A percentile compares a stretch with the other conserved stretches of the same genome.
Conservation (phyloP, 768 basidiomycete species). For the Lyophyllum atratum region DNA sequence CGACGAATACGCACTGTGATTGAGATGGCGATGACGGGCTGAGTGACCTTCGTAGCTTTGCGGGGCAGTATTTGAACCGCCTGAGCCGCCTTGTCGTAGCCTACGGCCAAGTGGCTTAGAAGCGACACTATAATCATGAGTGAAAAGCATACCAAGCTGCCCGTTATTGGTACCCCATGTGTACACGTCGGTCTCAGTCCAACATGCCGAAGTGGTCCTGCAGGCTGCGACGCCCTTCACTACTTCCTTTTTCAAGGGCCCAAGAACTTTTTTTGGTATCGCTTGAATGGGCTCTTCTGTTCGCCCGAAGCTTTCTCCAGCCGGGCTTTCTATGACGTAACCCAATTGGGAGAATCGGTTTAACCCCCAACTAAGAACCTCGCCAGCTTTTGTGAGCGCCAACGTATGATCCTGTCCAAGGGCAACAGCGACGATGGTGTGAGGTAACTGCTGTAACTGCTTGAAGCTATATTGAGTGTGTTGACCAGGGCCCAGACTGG, state of each 20-base stretch:
- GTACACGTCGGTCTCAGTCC: slow-evolving; percentile 72
- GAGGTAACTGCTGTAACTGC: slow-evolving; percentile 57
- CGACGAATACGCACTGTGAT: slow-evolving; percentile 60
- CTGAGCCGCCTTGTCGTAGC: slow-evolving; percentile 75
- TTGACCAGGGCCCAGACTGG: slow-evolving; percentile 70
- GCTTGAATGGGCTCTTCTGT: slow-evolving; percentile 77
- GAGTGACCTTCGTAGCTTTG: slow-evolving; percentile 75
- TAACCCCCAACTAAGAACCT: slow-evolving; percentile 88
- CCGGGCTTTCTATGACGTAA: slow-evolving; percentile 67
- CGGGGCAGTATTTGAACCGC: slow-evolving; percentile 78
- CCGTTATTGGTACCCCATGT: slow-evolving; percentile 96
- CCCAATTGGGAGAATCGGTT: slow-evolving; percentile 91
- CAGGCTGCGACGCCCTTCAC: slow-evolving; percentile 86
- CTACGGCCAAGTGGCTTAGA: too few species aligned
- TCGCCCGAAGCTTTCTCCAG: slow-evolving; percentile 36
- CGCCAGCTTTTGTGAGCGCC: slow-evolving; percentile 76
- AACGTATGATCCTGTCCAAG: slow-evolving; percentile 96
- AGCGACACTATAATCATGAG: background rate
- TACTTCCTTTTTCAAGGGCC: slow-evolving; percentile 73
- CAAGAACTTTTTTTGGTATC: slow-evolving; percentile 72
- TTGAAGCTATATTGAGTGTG: slow-evolving; percentile 80
- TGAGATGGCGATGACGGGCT: slow-evolving; percentile 70
- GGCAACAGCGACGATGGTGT: slow-evolving; percentile 67
- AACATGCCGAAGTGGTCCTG: slow-evolving; percentile 85
- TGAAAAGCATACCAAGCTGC: slow-evolving; percentile 68